Evolutionary conservation across 1,284 basidiomycete species (phyloP), one percentile per base, ranked within the genome.

Genomic region (Grifola frondosa): DNA sequence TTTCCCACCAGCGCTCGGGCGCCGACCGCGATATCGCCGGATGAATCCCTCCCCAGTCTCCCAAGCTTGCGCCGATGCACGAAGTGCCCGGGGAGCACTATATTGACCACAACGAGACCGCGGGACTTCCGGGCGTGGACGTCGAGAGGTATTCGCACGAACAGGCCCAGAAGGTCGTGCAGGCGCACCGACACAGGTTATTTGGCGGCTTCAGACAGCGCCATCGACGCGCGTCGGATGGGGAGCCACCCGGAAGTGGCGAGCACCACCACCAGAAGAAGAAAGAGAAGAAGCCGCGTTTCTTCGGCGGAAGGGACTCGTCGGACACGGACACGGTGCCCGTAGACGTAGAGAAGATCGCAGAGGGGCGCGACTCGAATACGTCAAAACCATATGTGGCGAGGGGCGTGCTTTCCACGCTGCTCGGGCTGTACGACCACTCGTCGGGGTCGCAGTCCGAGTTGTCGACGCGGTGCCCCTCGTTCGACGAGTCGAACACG

Each of bases 361-460:
- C 59, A 15, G 52, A 61, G 40, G 50, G 46, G 16, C 47, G 40
- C 49, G 15, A 54, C 50, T 15, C 56, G 19, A 35, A n/a, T n/a
- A n/a, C n/a, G n/a, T n/a, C 49, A n/a, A 37, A 49, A 22, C 39
- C 35, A 12, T 35, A 31, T 15, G 53, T 9, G 47, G 55, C 13
- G 0, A 66, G 64, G 6, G 78, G 80, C 22, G 67, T 82, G 3
- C 67, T 82, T 10, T 74, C 76, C 10, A 64, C 79, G 6, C 58
- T 83, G 30, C 59, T 83, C 22, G 65, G 75, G 10, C 64, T 81
- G 16, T 82, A 82, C 52, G 70, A 75, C 44, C 67, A 69, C 15
- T 28, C 43, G 21, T 41, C 47, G 12, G 48, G 37, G 19, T 30
- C 49, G 19, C 46, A 53, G 30, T 54, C 56, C 13, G 55, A 53